Evolutionary conservation across 2,329 filamentous ascomycete species (phyloP), one percentile per base, ranked within the genome.

Genomic region (Apiospora arundinis): DNA sequence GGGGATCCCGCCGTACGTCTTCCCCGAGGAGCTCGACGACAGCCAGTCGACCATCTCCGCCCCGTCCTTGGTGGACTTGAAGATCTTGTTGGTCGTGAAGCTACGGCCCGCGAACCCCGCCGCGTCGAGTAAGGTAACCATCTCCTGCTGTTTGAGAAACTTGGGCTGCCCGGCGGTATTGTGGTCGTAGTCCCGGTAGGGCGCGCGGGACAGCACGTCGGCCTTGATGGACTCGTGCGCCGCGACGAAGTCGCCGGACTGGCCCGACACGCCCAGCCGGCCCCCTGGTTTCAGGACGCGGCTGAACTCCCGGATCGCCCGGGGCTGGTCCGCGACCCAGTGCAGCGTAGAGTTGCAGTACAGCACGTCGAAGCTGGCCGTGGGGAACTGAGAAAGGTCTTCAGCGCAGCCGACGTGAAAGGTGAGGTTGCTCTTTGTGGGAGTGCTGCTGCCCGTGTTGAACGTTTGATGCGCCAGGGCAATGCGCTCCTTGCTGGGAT

Each of bases 401-500:
- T 79, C 76, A 18, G 77, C 77, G 68, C 42, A 56, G 23, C 76
- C 77, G 56, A 71, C 71, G 46, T 72, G 68, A 68, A 78, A 79
- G 25, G 74, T 71, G 40, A 75, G 23, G 67, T 49, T 48, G 42
- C 9, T 42, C 9, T 42, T 42, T 42, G 2, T 4, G 9, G 40
- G 12, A 42, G 2, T 14, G 9, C 40, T 42, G n/a, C 0, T 14
- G 56, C 75, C 75, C 25, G 71, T 23, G 28, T 21, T 25, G 8
- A 46, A 69, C 28, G 70, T 66, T 23, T 68, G 32, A n/a, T 44
- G 40, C 12, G 74, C 74, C 40, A 75, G 71, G 67, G 70, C 60
- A 37, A 76, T 71, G 48, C 78, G 77, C 73, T 78, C 77, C 67
- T 77, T 76, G 74, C 78, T 81, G 4, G 81, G 79, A 72, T 83